Percentiles rank a stretch among this genome's conserved stretches.
These are phyloP conservation scores for Rhododendron simsii DNA, from an alignment of 148 eudicot species.

Conservation along the genomic window DNA sequence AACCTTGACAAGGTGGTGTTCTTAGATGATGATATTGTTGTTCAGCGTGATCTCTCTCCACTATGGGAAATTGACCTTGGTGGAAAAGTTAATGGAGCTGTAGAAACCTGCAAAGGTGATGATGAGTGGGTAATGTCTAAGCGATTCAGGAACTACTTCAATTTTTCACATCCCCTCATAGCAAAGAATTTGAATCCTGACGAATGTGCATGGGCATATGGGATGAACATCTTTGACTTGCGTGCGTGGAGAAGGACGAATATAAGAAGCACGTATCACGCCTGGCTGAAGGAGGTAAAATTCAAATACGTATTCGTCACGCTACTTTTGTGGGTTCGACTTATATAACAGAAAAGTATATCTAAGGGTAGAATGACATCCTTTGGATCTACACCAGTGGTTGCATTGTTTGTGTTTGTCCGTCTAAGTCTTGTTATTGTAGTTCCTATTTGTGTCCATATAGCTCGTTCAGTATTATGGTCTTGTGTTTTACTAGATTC, in stretches of 20 bases:
- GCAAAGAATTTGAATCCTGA: conserved; percentile 75
- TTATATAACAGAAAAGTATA: background rate
- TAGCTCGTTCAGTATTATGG: background rate
- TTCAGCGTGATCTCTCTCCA: conserved; percentile 88
- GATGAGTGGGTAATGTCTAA: conserved; percentile 99
- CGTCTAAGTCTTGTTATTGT: background rate
- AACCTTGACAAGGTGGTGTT: conserved; percentile 91
- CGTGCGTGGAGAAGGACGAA: conserved; percentile 83
- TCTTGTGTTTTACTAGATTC: background rate
- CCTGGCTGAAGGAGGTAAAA: conserved; percentile 93
- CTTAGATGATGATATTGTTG: conserved; percentile 90
- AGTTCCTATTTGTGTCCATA: background rate
- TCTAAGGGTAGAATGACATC: background rate
- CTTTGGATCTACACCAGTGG: background rate
- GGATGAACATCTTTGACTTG: conserved; percentile 96
- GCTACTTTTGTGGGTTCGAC: background rate
- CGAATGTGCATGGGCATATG: conserved; percentile 99
- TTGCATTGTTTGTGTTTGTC: background rate
- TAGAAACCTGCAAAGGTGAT: conserved; percentile 95
- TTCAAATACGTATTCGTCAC: background rate
- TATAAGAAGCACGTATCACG: conserved; percentile 81
- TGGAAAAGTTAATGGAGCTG: conserved; percentile 97
- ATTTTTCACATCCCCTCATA: conserved; percentile 91
- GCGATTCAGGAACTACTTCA: conserved; percentile 83
- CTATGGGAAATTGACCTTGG: conserved; percentile 91